Evolutionary conservation across 2,329 filamentous ascomycete genomes (phyloP), one percentile per base, ranked within the genome.

Genomic region (Pseudofabraea citricarpa): DNA sequence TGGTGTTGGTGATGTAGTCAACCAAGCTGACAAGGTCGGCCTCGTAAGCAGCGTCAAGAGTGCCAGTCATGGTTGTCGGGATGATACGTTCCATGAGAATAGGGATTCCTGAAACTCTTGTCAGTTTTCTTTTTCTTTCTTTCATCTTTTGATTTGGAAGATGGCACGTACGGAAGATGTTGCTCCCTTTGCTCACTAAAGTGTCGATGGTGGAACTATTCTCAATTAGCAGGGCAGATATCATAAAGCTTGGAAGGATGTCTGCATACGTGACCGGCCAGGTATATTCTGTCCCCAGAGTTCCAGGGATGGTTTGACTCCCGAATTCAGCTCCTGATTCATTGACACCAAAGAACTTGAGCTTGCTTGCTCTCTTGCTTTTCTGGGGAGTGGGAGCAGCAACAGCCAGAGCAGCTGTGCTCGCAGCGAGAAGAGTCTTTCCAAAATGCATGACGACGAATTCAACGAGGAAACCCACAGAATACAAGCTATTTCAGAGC

Each of bases 271-370:
- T 31, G 5, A 31, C 13, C 2, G 77, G 76, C 71, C 77, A 83
- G 16, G 65, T 79, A 57, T 73, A 83, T 50, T 82, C 75, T 43
- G 69, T 79, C 40, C 69, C 70, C 47, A 75, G 67, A 2, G 61
- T 61, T 6, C 78, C 78, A 1, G 78, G 77, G 24, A 79, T 64
- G 43, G 66, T 71, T n/a, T 55, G 61, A 48, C 74, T 68, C 35
- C 78, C 78, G 46, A 82, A 83, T 51, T 83, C 79, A 27, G 77
- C 76, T 4, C 77, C 77, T 10, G 75, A 71, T 56, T 79, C 51
- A 29, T 49, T 47, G 33, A 44, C 40, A 16, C 47, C 47, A n/a
- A 44, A 12, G 43, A 64, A 67, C 47, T 62, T 49, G 46, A 66
- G 64, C 45, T 59, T 60, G 52, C 54, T 56, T 13, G 59, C 60